Conservation (phyloP, 495 filamentous ascomycete species). For the Aspergillus mulundensis region DNA sequence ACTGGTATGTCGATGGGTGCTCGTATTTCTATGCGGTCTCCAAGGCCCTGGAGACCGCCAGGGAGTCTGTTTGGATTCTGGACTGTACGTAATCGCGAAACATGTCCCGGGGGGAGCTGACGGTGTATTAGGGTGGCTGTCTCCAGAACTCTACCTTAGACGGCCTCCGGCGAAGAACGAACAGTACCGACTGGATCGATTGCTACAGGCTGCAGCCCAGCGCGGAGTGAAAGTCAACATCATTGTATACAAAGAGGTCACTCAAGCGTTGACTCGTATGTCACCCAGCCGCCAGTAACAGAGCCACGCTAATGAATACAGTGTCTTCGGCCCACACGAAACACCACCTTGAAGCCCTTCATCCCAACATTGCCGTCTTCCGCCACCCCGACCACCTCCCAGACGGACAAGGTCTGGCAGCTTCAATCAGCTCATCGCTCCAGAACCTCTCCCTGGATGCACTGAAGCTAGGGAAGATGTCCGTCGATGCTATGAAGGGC, state of each 20-base stretch:
- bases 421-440: slow-evolving; percentile 47
- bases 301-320: slow-evolving; percentile 23
- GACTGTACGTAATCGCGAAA: slow-evolving; percentile 54
- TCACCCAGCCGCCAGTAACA: slow-evolving; percentile 12
- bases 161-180: slow-evolving; percentile 79
- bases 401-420: slow-evolving; percentile 55
- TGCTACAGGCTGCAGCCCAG: slow-evolving; percentile 83
- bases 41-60: slow-evolving; percentile 75
- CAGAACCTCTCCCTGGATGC: slow-evolving; percentile 51
- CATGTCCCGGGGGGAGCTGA: not conserved
- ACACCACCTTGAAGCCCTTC: slow-evolving; percentile 69
- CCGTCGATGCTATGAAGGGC: slow-evolving; percentile 62
- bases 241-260: slow-evolving; percentile 93
- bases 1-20: slow-evolving; percentile 94
- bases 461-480: slow-evolving; percentile 52
- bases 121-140: slow-evolving; percentile 67
- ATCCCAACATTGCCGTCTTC: slow-evolving; percentile 88
- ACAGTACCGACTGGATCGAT: slow-evolving; percentile 80
- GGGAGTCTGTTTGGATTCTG: slow-evolving; percentile 84
- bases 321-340: slow-evolving; percentile 86
- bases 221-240: slow-evolving; percentile 84
- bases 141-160: slow-evolving; percentile 83
- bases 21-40: slow-evolving; percentile 91
- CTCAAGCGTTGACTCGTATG: slow-evolving; percentile 81
- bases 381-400: slow-evolving; percentile 88